Percentiles rank a stretch among this genome's conserved stretches.
Conservation (phyloP, 2,329 filamentous ascomycete species). For the Emergomyces pasteurianus region DNA sequence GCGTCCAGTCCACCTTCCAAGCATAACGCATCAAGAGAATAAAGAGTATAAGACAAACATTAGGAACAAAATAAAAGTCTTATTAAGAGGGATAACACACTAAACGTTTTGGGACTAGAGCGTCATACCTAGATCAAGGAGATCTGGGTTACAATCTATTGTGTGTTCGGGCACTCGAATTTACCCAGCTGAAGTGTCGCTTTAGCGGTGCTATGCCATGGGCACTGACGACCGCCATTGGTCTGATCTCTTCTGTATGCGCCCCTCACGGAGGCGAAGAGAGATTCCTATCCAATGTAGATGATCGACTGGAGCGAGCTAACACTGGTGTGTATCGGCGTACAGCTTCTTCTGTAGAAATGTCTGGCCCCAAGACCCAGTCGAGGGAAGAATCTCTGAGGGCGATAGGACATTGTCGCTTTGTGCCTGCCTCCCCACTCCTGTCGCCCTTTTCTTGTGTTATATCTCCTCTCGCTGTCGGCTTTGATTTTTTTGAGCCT, state of each 20-base stretch:
- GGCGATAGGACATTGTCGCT: not conserved
- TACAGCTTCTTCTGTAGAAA: not conserved
- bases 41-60: too few relatives aligned
- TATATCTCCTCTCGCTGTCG: not conserved
- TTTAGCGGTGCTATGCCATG: conserved; percentile 19
- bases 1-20: too few relatives aligned
- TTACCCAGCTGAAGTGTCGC: conserved; percentile 12
- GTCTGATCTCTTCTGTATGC: conserved; percentile 18
- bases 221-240: conserved; percentile 22
- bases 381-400: not conserved
- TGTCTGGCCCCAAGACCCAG: not conserved
- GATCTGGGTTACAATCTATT: conserved; percentile 14
- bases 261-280: conserved; percentile 23
- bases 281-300: conserved; percentile 10
- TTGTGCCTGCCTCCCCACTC: not conserved
- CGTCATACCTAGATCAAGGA: too few relatives aligned
- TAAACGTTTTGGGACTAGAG: too few relatives aligned
- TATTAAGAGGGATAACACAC: too few relatives aligned
- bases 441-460: not conserved
- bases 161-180: conserved; percentile 4
- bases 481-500: not conserved
- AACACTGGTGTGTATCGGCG: not conserved
- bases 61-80: too few relatives aligned
- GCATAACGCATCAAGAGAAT: too few relatives aligned
- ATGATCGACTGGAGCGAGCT: not conserved